Evolutionary conservation across 2,329 filamentous ascomycete genomes (phyloP).

Genomic region (Penicillium crustosum): DNA sequence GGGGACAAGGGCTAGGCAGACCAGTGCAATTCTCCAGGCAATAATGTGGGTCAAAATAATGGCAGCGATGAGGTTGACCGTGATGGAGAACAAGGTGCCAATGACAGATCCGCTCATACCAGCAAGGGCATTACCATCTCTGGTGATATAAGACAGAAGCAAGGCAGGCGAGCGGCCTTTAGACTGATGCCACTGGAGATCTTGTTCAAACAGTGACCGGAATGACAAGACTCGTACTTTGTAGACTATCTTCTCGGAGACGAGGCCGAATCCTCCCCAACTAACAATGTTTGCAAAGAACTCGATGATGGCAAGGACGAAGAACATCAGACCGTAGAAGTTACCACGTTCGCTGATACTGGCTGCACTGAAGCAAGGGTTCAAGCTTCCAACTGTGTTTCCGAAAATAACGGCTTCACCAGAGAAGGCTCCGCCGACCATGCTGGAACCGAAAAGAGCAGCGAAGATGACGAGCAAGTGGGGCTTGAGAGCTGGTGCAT

Average conservation of each 20-base stretch:
- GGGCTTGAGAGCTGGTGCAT: slow-evolving; percentile 34
- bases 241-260: slow-evolving; percentile 66
- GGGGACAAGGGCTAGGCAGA: slow-evolving; percentile 68
- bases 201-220: slow-evolving; percentile 64
- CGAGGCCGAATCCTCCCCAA: slow-evolving; percentile 57
- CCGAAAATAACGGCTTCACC: slow-evolving; percentile 61
- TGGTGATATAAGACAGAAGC: slow-evolving; percentile 67
- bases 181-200: slow-evolving; percentile 70
- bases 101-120: slow-evolving; percentile 70
- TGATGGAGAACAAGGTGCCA: slow-evolving; percentile 66
- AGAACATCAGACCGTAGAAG: slow-evolving; percentile 60
- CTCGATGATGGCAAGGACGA: slow-evolving; percentile 60
- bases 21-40: slow-evolving; percentile 73
- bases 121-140: slow-evolving; percentile 65
- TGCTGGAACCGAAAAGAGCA: slow-evolving; percentile 52
- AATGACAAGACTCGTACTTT: slow-evolving; percentile 64
- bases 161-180: slow-evolving; percentile 60
- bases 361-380: slow-evolving; percentile 51
- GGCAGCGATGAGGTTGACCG: slow-evolving; percentile 66
- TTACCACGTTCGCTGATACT: slow-evolving; percentile 52
- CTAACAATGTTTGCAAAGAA: slow-evolving; percentile 63
- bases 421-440: slow-evolving; percentile 60
- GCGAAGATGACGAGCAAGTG: slow-evolving; percentile 48
- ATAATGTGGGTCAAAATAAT: slow-evolving; percentile 69
- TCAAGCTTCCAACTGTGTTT: slow-evolving; percentile 58